phyloP scores from a whole-genome alignment of 352 stramenopile species.

The Globisporangium viniferum region DNA sequence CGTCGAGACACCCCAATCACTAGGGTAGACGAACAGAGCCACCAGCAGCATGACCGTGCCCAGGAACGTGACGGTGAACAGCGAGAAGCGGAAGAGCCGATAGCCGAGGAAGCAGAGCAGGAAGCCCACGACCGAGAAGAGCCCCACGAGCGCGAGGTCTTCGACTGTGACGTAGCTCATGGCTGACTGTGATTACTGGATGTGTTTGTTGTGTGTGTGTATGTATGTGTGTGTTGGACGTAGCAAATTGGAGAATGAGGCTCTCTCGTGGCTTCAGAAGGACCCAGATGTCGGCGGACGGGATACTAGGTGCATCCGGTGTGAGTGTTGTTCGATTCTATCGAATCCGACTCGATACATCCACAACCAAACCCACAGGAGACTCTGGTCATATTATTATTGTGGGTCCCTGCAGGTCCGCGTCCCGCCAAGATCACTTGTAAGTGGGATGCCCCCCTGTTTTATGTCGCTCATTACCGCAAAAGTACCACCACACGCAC shows the following conservation, averaged over 20 bases:
- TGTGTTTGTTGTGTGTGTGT: neutral
- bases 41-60: neutral
- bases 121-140: neutral
- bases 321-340: neutral
- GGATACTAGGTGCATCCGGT: neutral
- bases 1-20: no score
- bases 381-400: no score
- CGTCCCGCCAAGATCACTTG: no score
- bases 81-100: neutral
- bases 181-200: neutral
- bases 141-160: neutral
- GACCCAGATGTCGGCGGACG: neutral
- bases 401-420: no score
- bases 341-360: no score
- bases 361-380: no score
- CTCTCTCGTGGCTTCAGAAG: neutral
- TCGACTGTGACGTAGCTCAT: neutral
- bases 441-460: no score
- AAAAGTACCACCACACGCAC: neutral
- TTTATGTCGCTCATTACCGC: no score
- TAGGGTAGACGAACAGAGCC: neutral
- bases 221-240: neutral
- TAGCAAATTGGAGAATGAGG: constrained; percentile 10
- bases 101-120: neutral
- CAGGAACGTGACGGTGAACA: neutral